phyloP scores from a whole-genome alignment of 2,329 filamentous ascomycete genomes.

The Fusarium humuli region DNA sequence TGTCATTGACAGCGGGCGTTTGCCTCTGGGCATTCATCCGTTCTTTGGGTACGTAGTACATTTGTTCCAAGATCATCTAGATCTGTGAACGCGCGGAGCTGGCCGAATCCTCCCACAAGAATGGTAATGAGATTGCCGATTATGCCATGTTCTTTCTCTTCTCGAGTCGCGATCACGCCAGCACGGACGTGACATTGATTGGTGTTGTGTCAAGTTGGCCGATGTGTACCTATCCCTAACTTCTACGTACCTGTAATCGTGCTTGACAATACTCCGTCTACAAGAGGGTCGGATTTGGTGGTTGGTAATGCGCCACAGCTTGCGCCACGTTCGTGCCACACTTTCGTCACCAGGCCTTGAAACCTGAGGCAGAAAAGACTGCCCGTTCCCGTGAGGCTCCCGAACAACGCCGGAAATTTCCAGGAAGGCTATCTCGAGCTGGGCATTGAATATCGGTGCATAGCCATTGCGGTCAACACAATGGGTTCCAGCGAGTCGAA shows the following conservation, averaged over 20 bases:
- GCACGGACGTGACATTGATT: conserved; percentile 15
- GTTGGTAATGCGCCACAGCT: conserved; percentile 16
- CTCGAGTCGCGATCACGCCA: conserved; percentile 5
- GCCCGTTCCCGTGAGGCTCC: conserved; percentile 49
- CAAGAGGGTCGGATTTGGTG: conserved; percentile 5
- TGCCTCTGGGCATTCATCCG: not conserved
- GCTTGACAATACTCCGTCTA: not conserved
- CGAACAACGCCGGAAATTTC: conserved; percentile 53
- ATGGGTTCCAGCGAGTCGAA: conserved; percentile 71
- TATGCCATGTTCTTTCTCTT: conserved; percentile 24
- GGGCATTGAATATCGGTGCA: conserved; percentile 47
- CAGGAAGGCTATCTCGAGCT: conserved; percentile 48
- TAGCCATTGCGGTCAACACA: conserved; percentile 55
- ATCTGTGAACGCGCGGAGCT: conserved; percentile 18
- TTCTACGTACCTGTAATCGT: not conserved
- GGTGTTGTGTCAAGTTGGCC: not conserved
- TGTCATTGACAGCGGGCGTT: conserved; percentile 3
- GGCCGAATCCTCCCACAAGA: not conserved
- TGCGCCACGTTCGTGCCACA: not conserved
- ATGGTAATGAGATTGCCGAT: conserved; percentile 11
- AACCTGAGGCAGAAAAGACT: conserved; percentile 51
- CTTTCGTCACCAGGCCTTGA: not conserved
- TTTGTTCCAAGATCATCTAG: conserved; percentile 16
- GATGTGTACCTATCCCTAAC: not conserved
- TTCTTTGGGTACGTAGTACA: conserved; percentile 11